Base-by-base conservation (phyloP, 2,329 filamentous ascomycete genomes). In the Seiridium cupressi region DNA sequence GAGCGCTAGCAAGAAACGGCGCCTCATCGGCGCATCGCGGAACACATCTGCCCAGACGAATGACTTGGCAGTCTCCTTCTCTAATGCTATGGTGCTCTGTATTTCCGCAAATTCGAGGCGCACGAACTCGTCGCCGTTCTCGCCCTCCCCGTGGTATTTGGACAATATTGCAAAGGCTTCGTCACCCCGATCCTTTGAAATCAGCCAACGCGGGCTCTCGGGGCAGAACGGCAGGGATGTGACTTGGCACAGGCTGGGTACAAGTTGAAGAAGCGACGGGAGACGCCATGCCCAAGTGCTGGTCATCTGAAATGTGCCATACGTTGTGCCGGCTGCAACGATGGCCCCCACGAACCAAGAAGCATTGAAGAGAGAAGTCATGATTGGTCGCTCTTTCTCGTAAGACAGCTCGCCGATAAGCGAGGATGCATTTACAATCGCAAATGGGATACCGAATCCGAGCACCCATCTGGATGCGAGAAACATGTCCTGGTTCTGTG, bases 41-140 rank as follows among this genome's bases (percentile, higher is more conserved):
- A 71, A 62, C 4, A 73, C 64, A 13, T 77, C 66, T 18, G 66
- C 65, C 70, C 67, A 60, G 1, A 76, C 75, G 69, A 83, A 81
- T 4, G 68, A 69, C 34, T 78, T 71, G 1, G 79, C 76, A 46
- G 79, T 74, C 18, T 79, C 74, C 57, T 77, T 77, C 32, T 81
- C 80, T 32, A 78, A 73, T 51, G 75, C 74, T 47, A 84, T 77
- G 31, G 81, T 79, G 62, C 81, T 79, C 56, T 81, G 76, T 68
- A 85, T 85, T 67, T 86, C 80, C 13, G 81, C 80, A 62, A 81
- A 84, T 68, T 87, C 82, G 3, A 85, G 73, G 55, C 79, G 76
- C 3, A 86, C 84, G 62, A 85, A 80, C 6, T 81, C 79, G 1
- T 77, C 79, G 18, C 74, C 74, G 5, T 80, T 76, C 57, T 81